Conservation (phyloP, 805 yeast species). For the Babjeviella inositovora region DNA sequence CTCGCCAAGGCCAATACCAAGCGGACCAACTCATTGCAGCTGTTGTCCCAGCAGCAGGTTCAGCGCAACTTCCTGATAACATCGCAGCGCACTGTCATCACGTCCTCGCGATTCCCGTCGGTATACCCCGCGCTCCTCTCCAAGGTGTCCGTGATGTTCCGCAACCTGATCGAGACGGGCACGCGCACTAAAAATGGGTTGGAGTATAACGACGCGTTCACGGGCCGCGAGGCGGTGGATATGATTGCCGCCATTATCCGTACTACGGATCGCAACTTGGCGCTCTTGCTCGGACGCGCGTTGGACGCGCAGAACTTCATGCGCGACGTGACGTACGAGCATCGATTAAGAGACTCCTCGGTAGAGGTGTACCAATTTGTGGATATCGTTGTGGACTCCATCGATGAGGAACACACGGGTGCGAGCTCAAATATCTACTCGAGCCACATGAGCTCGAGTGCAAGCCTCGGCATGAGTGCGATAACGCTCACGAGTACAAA, state of each 20-base stretch:
- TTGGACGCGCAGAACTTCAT: conserved; percentile 88
- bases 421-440: too few relatives aligned
- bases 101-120: conserved; percentile 37
- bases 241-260: conserved; percentile 72
- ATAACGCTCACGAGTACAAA: too few relatives aligned
- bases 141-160: conserved; percentile 66
- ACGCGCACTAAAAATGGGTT: conserved; percentile 83
- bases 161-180: conserved; percentile 51
- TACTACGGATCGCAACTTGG: conserved; percentile 84
- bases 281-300: conserved; percentile 77
- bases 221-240: conserved; percentile 91
- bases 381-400: conserved; percentile 30
- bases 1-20: too few relatives aligned
- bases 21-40: too few relatives aligned
- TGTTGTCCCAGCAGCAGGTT: too few relatives aligned
- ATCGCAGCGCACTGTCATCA: conserved; percentile 28
- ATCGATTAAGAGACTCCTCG: conserved; percentile 74
- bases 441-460: too few relatives aligned
- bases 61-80: too few relatives aligned
- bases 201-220: conserved; percentile 82
- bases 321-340: conserved; percentile 93
- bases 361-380: conserved; percentile 80
- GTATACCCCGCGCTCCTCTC: conserved; percentile 88
- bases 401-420: too few relatives aligned
- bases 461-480: too few relatives aligned